Percentiles rank a stretch among this genome's conserved stretches.
These are phyloP conservation scores for Poa pratensis DNA, from an alignment of 176 grass and related monocot species.

Conservation along the genomic window DNA sequence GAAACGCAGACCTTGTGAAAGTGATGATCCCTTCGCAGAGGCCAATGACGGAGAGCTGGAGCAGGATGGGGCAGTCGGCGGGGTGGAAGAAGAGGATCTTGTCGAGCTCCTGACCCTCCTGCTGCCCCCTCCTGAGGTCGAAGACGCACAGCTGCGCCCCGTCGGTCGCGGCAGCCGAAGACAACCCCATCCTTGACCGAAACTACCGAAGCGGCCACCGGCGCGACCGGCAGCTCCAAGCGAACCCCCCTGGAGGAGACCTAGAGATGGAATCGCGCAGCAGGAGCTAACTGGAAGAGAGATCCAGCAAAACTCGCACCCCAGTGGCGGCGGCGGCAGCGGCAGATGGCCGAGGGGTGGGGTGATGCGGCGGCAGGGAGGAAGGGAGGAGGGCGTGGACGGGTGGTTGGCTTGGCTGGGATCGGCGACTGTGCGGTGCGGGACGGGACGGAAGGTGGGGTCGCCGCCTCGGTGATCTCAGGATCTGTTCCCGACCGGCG, in stretches of 20 bases:
- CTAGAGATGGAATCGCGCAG: background rate
- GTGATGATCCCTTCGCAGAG: conserved; percentile 96
- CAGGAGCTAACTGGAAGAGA: background rate
- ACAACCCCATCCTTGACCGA: conserved; percentile 55
- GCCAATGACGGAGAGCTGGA: conserved; percentile 90
- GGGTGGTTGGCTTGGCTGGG: conserved; percentile 2
- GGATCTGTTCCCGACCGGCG: too few species aligned
- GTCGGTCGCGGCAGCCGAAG: conserved; percentile 54
- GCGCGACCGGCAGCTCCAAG: background rate
- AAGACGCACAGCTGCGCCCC: conserved; percentile 86
- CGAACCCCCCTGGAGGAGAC: background rate
- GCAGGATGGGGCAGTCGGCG: conserved; percentile 78
- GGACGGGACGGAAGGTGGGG: too few species aligned
- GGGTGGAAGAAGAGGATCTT: conserved; percentile 97
- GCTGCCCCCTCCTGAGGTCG: conserved; percentile 85
- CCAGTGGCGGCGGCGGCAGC: background rate
- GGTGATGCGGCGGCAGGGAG: background rate
- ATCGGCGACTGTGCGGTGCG: background rate
- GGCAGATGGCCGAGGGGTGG: background rate
- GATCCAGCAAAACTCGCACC: background rate
- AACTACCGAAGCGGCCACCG: conserved; percentile 6
- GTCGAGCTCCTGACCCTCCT: conserved; percentile 96
- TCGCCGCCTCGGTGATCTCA: too few species aligned
- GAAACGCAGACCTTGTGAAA: conserved; percentile 66
- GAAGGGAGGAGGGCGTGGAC: background rate